phyloP scores from a whole-genome alignment of 129 eudicot genomes.

The Centaurea solstitialis region DNA sequence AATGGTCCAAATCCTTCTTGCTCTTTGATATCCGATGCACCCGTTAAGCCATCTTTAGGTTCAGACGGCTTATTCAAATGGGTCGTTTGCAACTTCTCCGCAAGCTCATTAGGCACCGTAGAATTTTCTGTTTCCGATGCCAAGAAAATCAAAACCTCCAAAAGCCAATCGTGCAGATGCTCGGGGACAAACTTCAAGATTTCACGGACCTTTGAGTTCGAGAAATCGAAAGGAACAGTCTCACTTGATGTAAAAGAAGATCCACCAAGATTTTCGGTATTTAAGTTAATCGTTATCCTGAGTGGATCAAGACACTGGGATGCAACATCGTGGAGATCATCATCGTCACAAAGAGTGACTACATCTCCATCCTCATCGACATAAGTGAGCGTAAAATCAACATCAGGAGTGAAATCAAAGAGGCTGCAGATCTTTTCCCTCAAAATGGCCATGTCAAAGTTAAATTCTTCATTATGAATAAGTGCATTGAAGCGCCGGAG shows the following conservation, averaged over 20 bases:
- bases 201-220: conserved; percentile 33
- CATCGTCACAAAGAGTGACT: conserved; percentile 62
- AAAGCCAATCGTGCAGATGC: conserved; percentile 26
- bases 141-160: conserved; percentile 34
- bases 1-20: background rate
- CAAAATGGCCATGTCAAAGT: conserved; percentile 40
- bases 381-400: conserved; percentile 47
- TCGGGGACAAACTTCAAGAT: conserved; percentile 43
- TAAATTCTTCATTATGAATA: conserved; percentile 32
- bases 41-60: background rate
- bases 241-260: conserved; percentile 31
- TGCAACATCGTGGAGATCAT: conserved; percentile 60
- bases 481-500: conserved; percentile 62
- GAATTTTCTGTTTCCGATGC: conserved; percentile 34
- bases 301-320: conserved; percentile 61
- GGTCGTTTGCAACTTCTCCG: conserved; percentile 41
- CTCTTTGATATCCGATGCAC: conserved; percentile 5
- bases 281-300: conserved; percentile 47
- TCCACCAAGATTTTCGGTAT: conserved; percentile 23
- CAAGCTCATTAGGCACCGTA: conserved; percentile 24
- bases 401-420: conserved; percentile 48
- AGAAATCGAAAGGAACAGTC: conserved; percentile 10
- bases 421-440: conserved; percentile 49
- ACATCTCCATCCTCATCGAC: conserved; percentile 68
- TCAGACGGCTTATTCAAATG: conserved; percentile 29